Evolutionary conservation across 495 filamentous ascomycete species (phyloP), one percentile per base, ranked within the genome.

Genomic region (Aspergillus sparsus): DNA sequence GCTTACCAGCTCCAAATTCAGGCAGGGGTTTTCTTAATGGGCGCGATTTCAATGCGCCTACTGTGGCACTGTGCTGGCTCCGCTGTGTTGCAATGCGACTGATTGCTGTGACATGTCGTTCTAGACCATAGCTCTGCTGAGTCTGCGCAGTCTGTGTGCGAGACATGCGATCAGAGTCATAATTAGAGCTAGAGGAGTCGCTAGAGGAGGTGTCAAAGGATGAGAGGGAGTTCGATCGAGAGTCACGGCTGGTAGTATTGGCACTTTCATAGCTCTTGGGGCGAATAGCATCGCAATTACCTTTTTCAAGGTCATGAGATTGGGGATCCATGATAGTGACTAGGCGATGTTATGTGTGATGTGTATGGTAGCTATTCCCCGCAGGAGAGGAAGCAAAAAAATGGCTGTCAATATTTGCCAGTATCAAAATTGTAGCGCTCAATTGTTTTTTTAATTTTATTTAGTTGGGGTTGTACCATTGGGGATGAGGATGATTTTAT

Each of bases 21-120:
- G 83, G 82, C 55, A 85, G 63, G 34, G 88, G 85, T 65, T 77
- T 87, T 65, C 67, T 80, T 0, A 80, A 82, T 53, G 75, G 69
- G 33, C 79, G 71, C 13, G 75, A 79, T 62, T 75, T 85, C 36
- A 80, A 55, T 52, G 82, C 77, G 12, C 90, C 90, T 13, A 95
- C 89, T 21, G 91, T 93, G 16, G 75, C 85, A 66, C 78, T 86
- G 69, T 93, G 90, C 71, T 93, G 90, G 55, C 83, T 89, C 52
- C 84, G 69, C 15, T 84, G 82, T 4, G 90, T 95, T 56, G 90
- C 83, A 57, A 93, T 92, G 9, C 91, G 83, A 65, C 85, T 87
- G 16, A 95, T 74, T 51, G 85, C 88, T 45, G 89, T 92, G n/a
- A 80, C 82, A 68, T 90, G 82, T 61, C 87, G 75, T 64, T 91